Base-by-base conservation (phyloP, 1,284 basidiomycete genomes). In the Kalmanozyma brasiliensis region DNA sequence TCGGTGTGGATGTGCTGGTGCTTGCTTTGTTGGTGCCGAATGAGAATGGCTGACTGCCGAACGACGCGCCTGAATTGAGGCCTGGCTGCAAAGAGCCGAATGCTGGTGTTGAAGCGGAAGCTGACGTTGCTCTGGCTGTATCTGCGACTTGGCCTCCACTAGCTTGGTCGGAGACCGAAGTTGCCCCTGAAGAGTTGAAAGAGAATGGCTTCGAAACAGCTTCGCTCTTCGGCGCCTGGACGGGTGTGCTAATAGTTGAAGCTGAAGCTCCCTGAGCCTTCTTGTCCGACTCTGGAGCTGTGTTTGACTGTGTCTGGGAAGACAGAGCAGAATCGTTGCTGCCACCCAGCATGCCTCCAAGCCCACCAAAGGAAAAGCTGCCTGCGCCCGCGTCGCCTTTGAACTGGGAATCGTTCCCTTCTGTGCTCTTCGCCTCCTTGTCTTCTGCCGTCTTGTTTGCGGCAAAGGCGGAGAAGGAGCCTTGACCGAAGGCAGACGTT, bases 361-460 rank as follows among this genome's bases (percentile, higher is more conserved):
- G 33, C 13, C 52, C 63, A 11, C 70, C 73, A 20, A 76, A 76
- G 7, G 73, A 70, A 40, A 76, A 70, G n/a, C 53, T 62, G 20
- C 53, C 35, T 4, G 66, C 33, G 24, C 47, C 49, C 17, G 32
- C 51, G 20, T 33, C 23, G 38, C 55, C 58, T 14, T 47, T 40
- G 17, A 24, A 46, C 4, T 38, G 2, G 3, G 36, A n/a, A 0
- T 53, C 55, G 5, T 52, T 45, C 26, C 11, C 7, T 6, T 9
- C 47, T 36, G 49, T 51, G 51, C 38, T 43, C 37, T 55, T 53
- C 7, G 36, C 23, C 2, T 47, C 48, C 43, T 62, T 70, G 22
- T 53, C 57, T 30, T 66, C 68, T 8, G 53, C 63, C 14, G 46
- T 36, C 32, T 62, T 65, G 49, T 62, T 71, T 34, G 68, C 58